These are phyloP conservation scores for Penicillium macrosclerotiorum DNA, from an alignment of 495 filamentous ascomycete genomes.

Conservation along the genomic window DNA sequence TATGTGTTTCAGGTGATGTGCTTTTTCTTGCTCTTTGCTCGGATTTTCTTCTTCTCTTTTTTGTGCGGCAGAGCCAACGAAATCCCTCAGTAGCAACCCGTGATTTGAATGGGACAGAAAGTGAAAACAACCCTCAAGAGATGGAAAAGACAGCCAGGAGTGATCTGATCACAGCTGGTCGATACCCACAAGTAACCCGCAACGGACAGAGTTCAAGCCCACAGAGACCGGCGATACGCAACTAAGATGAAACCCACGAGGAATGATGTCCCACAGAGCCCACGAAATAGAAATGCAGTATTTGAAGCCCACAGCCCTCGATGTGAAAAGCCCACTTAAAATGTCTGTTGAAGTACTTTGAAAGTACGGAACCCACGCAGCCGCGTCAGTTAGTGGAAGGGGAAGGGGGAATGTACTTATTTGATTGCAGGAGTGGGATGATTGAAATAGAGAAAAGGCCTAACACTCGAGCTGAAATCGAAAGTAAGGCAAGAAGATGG, in stretches of 20 bases:
- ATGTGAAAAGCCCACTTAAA: slow-evolving; percentile 46
- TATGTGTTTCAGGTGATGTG: slow-evolving; percentile 16
- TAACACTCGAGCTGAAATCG: no score
- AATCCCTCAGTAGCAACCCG: slow-evolving; percentile 43
- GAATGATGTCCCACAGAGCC: slow-evolving; percentile 39
- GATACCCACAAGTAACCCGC: slow-evolving; percentile 48
- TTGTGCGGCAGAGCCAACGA: slow-evolving; percentile 44
- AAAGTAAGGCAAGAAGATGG: slow-evolving; percentile 15
- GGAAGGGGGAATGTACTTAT: slow-evolving; percentile 16
- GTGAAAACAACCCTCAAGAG: slow-evolving; percentile 33
- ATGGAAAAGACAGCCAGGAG: slow-evolving; percentile 30
- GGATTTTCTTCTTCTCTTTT: background rate
- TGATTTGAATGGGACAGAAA: slow-evolving; percentile 28
- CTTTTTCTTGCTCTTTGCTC: no score
- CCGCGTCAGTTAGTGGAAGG: slow-evolving; percentile 36
- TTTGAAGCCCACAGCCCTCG: slow-evolving; percentile 51
- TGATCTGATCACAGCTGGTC: slow-evolving; percentile 35
- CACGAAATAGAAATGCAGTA: slow-evolving; percentile 43
- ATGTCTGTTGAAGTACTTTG: slow-evolving; percentile 46
- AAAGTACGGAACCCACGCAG: slow-evolving; percentile 40
- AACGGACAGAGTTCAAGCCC: slow-evolving; percentile 51
- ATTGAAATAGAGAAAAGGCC: slow-evolving; percentile 12
- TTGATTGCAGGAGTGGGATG: slow-evolving; percentile 7
- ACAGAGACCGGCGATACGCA: slow-evolving; percentile 48
- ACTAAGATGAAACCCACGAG: slow-evolving; percentile 46